Evolutionary conservation across 768 basidiomycete species (phyloP), one percentile per base, ranked within the genome.

Genomic region (Suillus hirtellus): DNA sequence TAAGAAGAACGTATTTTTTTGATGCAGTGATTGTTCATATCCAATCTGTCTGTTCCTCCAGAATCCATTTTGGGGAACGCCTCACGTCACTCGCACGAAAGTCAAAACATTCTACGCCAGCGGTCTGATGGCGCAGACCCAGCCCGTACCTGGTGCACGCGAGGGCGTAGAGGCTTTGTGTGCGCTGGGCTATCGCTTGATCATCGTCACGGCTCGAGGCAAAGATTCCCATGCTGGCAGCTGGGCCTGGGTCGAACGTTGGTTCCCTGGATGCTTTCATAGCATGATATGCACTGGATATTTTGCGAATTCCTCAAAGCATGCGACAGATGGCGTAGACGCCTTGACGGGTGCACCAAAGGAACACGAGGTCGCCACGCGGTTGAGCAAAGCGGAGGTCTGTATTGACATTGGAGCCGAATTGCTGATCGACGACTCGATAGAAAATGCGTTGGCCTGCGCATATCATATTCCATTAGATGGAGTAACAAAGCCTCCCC

Each of bases 371-470:
- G 73, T 84, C 34, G 76, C 82, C 56, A 86, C 82, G 31, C 87
- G 84, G 69, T 74, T 90, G 54, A 85, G 81, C 64, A 93, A 93
- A 71, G 86, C 88, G n/a, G 85, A 89, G 69, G 84, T 92, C 53
- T 89, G 90, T 70, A 76, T 83, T 40, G 79, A 84, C 63, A 75
- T 93, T 19, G 81, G 81, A 17, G 89, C 91, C 12, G 79, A 81
- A 46, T 71, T 92, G 44, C 77, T 94, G 60, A 86, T 94, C 63
- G 92, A 94, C 73, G 92, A 94, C 76, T 92, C 90, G 7, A 69
- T 88, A 47, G 92, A 93, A 73, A 93, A 93, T 73, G 89, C 88
- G 43, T 66, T 89, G 34, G 81, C 85, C 62, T 87, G 87, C 65
- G 81, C 79, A 0, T 79, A 71, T 38, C 49, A 77, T 61, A 44